Percentiles rank a stretch among this genome's conserved stretches.
phyloP scores from a whole-genome alignment of 139 green algal species.

The Ettlia oleoabundans region DNA sequence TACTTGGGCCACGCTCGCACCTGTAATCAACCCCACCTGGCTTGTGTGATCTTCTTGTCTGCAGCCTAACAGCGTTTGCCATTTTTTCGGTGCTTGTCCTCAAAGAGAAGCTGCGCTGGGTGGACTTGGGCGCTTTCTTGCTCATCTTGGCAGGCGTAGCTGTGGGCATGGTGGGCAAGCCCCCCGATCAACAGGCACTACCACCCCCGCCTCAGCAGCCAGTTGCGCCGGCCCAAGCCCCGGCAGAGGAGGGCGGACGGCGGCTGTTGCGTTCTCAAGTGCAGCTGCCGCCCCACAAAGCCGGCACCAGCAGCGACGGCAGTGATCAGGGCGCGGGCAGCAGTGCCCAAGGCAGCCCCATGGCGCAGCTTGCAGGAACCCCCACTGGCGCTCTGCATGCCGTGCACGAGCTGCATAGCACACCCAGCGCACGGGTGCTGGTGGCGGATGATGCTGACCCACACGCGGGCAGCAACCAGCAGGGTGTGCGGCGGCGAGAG shows the following conservation, averaged over 20 bases:
- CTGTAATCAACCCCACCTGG: background rate
- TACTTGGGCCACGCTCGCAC: background rate
- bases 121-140: background rate
- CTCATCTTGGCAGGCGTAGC: conserved; percentile 18
- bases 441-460: background rate
- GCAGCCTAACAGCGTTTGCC: conserved; percentile 25
- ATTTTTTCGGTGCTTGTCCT: conserved; percentile 7
- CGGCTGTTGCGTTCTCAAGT: background rate
- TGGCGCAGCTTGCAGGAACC: background rate
- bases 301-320: background rate
- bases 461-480: background rate
- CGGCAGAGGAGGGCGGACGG: background rate
- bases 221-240: background rate
- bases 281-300: background rate
- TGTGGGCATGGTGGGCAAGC: background rate
- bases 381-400: background rate
- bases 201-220: background rate
- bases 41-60: no score
- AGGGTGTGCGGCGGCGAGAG: background rate
- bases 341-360: background rate
- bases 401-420: background rate
- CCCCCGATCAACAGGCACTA: background rate
- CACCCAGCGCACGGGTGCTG: conserved; percentile 1
- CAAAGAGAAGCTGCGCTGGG: conserved; percentile 38
- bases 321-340: background rate